Evolutionary conservation across 2,329 filamentous ascomycete species (phyloP).

Genomic region (Macroventuria anomochaeta): DNA sequence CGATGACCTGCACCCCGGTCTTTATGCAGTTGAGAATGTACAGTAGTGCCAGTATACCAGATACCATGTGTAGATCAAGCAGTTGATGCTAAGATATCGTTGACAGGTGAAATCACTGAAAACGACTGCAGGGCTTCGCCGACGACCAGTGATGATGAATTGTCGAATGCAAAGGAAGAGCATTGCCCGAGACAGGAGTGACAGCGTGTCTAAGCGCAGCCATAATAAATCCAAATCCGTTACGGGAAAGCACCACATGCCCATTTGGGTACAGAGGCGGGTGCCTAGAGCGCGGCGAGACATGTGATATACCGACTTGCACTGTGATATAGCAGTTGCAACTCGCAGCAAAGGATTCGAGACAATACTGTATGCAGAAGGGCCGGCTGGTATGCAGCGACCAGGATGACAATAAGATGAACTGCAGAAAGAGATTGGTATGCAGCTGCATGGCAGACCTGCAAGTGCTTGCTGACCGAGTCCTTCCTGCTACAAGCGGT

Average conservation of each 20-base stretch:
- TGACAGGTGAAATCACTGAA: background rate
- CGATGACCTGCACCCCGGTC: constrained; percentile 12
- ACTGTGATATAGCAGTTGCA: constrained; percentile 1
- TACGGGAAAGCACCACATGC: background rate
- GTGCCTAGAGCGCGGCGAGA: background rate
- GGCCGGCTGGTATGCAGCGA: constrained; percentile 6
- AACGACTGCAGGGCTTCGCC: background rate
- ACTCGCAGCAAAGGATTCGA: background rate
- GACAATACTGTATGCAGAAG: constrained; percentile 2
- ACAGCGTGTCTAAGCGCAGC: background rate
- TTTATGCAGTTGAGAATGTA: constrained; percentile 16
- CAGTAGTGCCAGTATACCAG: constrained; percentile 17
- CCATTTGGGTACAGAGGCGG: background rate
- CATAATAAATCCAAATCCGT: background rate
- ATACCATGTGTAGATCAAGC: constrained; percentile 13
- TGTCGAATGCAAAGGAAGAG: background rate
- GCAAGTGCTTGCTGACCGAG: background rate
- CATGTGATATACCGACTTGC: constrained; percentile 1
- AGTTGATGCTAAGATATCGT: background rate
- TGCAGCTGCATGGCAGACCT: background rate
- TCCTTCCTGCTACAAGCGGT: background rate
- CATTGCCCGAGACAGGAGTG: background rate
- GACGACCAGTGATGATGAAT: background rate
- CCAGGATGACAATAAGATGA: background rate
- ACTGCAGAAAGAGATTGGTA: background rate